Conservation (phyloP, 2,329 filamentous ascomycete species). For the Periconia sp. region DNA sequence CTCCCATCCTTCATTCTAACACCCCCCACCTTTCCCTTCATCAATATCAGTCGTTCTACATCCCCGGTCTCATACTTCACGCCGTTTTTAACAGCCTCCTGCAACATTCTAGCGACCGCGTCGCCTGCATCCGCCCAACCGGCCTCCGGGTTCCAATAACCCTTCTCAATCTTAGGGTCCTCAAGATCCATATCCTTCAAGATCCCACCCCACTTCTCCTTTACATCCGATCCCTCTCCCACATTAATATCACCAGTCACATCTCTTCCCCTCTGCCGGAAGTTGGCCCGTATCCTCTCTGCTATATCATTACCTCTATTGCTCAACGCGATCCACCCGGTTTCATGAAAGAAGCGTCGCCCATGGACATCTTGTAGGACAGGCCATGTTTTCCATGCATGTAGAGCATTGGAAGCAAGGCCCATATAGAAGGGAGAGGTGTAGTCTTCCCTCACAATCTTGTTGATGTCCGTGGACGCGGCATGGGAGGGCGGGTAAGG, state of each 20-base stretch:
- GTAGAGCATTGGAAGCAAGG: slow-evolving; percentile 50
- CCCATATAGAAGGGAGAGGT: slow-evolving; percentile 63
- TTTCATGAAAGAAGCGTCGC: slow-evolving; percentile 60
- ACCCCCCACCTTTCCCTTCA: slow-evolving; percentile 49
- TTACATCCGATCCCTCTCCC: slow-evolving; percentile 43
- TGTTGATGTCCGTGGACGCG: slow-evolving; percentile 66
- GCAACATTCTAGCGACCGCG: slow-evolving; percentile 53
- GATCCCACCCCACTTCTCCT: slow-evolving; percentile 49
- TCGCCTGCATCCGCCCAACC: slow-evolving; percentile 61
- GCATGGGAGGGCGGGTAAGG: slow-evolving; percentile 56
- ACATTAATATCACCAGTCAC: slow-evolving; percentile 42
- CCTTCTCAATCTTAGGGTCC: slow-evolving; percentile 31
- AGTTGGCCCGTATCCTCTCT: slow-evolving; percentile 60
- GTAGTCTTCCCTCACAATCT: slow-evolving; percentile 66
- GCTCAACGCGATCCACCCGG: slow-evolving; percentile 65
- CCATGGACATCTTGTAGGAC: slow-evolving; percentile 20
- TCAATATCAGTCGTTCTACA: slow-evolving; percentile 52
- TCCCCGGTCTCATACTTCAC: slow-evolving; percentile 54
- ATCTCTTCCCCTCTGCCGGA: slow-evolving; percentile 50
- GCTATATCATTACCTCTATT: slow-evolving; percentile 56
- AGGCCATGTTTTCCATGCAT: slow-evolving; percentile 43
- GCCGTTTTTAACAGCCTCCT: slow-evolving; percentile 52
- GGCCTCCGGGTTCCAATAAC: slow-evolving; percentile 58
- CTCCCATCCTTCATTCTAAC: slow-evolving; percentile 57
- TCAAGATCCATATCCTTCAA: slow-evolving; percentile 44